Percentiles rank a stretch among this genome's conserved stretches.
phyloP scores from a whole-genome alignment of 2,329 filamentous ascomycete species.

The Stachybotrys chartarum region DNA sequence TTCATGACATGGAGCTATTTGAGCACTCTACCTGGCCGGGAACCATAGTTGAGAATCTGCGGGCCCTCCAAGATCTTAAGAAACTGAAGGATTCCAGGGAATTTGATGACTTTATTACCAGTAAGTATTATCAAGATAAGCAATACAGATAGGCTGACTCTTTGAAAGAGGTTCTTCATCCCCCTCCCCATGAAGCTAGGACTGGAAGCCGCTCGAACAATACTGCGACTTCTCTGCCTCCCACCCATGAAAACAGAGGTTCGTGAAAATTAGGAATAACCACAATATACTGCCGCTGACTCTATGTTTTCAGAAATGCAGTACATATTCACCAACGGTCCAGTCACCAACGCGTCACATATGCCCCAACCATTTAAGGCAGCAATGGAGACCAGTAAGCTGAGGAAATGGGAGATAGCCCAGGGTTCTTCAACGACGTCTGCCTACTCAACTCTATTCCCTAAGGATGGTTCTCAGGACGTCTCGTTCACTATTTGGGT shows the following conservation, averaged over 20 bases:
- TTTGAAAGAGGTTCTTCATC: neutral
- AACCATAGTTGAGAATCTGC: neutral
- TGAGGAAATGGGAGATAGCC: neutral
- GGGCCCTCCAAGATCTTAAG: neutral
- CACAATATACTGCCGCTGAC: neutral
- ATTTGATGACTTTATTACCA: neutral
- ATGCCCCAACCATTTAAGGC: neutral
- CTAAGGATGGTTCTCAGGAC: neutral
- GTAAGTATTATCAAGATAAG: neutral
- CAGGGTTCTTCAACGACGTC: neutral
- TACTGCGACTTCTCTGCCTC: neutral
- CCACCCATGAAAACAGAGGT: neutral
- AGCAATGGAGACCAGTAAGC: neutral
- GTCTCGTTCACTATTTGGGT: neutral
- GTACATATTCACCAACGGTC: neutral
- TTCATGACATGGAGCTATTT: neutral
- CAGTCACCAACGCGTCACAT: neutral
- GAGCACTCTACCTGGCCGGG: neutral
- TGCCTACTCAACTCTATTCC: neutral
- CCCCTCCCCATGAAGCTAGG: neutral
- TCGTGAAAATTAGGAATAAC: neutral
- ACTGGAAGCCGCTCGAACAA: neutral
- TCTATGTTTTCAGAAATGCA: neutral
- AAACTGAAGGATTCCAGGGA: neutral
- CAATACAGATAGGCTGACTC: neutral